Percentiles rank a stretch among this genome's conserved stretches.
phyloP scores from a whole-genome alignment of 306 rosid species.

The Mimosa bimucronata region DNA sequence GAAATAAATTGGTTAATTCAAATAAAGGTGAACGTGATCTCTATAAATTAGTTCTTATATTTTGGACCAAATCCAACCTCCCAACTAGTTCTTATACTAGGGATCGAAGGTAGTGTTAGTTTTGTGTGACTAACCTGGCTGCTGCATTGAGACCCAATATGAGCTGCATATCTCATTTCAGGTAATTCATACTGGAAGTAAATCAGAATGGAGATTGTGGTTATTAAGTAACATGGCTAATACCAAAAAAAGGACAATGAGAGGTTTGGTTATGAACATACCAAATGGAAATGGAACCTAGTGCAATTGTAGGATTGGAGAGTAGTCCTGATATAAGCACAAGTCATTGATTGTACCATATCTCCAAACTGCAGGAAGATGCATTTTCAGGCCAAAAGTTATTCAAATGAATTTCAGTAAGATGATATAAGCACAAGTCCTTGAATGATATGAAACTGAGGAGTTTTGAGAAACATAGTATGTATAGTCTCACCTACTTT shows the following conservation, averaged over 20 bases:
- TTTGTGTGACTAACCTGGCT: conserved; percentile 58
- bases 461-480: not conserved
- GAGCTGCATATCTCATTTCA: conserved; percentile 66
- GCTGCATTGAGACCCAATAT: conserved; percentile 76
- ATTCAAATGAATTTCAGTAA: too few relatives aligned
- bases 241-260: not conserved
- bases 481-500: not conserved
- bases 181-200: conserved; percentile 68
- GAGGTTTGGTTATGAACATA: not conserved
- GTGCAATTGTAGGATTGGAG: conserved; percentile 19
- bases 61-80: too few relatives aligned
- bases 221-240: not conserved
- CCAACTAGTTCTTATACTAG: too few relatives aligned
- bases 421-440: too few relatives aligned
- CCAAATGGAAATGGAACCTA: conserved; percentile 19
- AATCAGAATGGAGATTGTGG: conserved; percentile 3
- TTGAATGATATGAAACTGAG: not conserved
- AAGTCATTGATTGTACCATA: conserved; percentile 83
- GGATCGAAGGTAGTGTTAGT: too few relatives aligned
- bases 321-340: conserved; percentile 79
- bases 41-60: too few relatives aligned
- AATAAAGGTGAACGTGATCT: too few relatives aligned
- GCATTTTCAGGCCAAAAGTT: conserved; percentile 1
- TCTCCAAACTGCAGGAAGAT: conserved; percentile 65
- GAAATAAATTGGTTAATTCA: too few relatives aligned